Conservation (phyloP, 495 filamentous ascomycete genomes). For the Cercophora samala region DNA sequence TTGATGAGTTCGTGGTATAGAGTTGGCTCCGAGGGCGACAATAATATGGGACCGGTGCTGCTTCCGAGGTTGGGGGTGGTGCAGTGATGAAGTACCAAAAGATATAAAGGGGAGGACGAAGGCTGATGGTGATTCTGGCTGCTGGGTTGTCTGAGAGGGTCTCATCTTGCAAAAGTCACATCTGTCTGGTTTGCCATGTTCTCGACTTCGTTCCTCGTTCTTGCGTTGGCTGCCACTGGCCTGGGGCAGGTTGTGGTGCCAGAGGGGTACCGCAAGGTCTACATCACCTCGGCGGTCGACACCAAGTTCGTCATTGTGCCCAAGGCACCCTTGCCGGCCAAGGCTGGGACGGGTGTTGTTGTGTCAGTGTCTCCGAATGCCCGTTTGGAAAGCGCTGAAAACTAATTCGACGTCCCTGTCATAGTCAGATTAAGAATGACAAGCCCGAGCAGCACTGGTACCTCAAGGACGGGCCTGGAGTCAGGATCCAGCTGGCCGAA, state of each 20-base stretch:
- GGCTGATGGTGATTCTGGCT: not conserved
- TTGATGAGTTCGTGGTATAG: not conserved
- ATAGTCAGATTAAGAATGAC: conserved; percentile 39
- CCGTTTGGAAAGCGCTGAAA: not conserved
- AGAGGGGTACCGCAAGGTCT: conserved; percentile 46
- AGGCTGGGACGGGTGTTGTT: conserved; percentile 38
- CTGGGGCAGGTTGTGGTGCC: conserved; percentile 40
- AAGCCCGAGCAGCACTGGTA: conserved; percentile 52
- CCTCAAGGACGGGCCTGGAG: conserved; percentile 36
- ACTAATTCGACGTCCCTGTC: not conserved
- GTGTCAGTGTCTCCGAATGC: conserved; percentile 35
- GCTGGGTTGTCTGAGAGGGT: not conserved
- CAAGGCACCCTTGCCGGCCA: conserved; percentile 29
- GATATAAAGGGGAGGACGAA: not conserved
- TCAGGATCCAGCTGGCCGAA: conserved; percentile 46
- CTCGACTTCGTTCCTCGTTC: conserved; percentile 34
- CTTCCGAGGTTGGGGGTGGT: not conserved
- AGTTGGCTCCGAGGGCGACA: not conserved
- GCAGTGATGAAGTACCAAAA: not conserved
- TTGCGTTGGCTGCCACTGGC: conserved; percentile 46
- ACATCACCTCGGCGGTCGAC: conserved; percentile 51
- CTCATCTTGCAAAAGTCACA: not conserved
- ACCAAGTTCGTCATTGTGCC: conserved; percentile 50
- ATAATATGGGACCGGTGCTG: not conserved
- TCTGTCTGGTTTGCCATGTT: conserved; percentile 32